Percentiles rank a stretch among this genome's conserved stretches.
phyloP scores from a whole-genome alignment of 371 early-diverging fungal genomes.

The Homolaphlyctis polyrhiza region DNA sequence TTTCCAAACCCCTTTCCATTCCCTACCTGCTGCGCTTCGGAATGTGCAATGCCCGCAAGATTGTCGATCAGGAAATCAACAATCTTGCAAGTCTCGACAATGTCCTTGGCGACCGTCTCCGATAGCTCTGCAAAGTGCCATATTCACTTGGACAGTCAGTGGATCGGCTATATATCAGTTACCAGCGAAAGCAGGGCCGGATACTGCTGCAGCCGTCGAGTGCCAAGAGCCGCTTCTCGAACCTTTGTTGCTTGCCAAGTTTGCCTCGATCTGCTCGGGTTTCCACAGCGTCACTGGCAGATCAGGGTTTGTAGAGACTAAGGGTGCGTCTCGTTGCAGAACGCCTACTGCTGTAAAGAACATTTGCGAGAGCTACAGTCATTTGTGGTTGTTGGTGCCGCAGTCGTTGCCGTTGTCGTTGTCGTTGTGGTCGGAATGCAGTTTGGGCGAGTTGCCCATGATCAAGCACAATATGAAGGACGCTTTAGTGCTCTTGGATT shows the following conservation, averaged over 20 bases:
- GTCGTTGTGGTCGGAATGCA: neutral
- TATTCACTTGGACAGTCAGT: neutral
- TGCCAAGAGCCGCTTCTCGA: no score
- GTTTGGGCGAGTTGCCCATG: neutral
- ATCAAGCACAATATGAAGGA: no score
- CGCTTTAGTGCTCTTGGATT: no score
- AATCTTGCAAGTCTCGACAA: conserved; percentile 66
- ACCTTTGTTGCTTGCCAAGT: conserved; percentile 8
- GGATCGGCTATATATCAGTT: neutral
- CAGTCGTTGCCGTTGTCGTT: neutral
- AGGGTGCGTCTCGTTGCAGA: conserved; percentile 38
- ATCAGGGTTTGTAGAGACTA: conserved; percentile 16
- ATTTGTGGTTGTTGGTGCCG: neutral
- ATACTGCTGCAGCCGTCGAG: no score
- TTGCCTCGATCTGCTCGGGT: conserved; percentile 3
- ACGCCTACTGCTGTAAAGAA: conserved; percentile 32
- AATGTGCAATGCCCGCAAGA: conserved; percentile 59
- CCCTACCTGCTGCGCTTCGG: conserved; percentile 61
- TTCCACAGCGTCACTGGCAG: conserved; percentile 37
- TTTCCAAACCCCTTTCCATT: no score
- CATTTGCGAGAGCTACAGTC: conserved; percentile 20
- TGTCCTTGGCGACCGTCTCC: conserved; percentile 57
- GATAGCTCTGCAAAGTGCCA: conserved; percentile 41
- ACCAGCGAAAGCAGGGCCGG: no score
- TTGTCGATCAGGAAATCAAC: conserved; percentile 64